A percentile compares a stretch with the other conserved stretches of the same genome.
Conservation (phyloP, 768 basidiomycete species). For the Neoboletus brunneissimus region DNA sequence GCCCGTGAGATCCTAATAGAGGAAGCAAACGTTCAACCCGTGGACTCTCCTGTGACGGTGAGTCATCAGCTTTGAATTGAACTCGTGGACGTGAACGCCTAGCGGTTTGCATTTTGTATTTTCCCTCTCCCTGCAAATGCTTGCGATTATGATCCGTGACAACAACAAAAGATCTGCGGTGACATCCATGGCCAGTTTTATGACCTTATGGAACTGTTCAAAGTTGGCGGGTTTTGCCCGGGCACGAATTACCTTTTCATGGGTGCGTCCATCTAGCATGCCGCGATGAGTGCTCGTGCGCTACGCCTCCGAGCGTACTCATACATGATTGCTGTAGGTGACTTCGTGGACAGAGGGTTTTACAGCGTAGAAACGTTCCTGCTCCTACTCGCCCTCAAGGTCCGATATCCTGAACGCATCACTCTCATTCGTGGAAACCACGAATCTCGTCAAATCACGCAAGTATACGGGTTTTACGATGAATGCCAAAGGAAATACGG, state of each 20-base stretch:
- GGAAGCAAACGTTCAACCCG: slow-evolving; percentile 95
- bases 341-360: slow-evolving; percentile 97
- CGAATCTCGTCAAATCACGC: slow-evolving; percentile 95
- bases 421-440: slow-evolving; percentile 97
- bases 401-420: slow-evolving; percentile 95
- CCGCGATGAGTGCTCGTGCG: slow-evolving; percentile 1
- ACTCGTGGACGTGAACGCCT: slow-evolving; percentile 1
- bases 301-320: slow-evolving; percentile 6
- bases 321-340: slow-evolving; percentile 52
- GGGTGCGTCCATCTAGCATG: slow-evolving; percentile 48
- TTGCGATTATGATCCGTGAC: background rate
- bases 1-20: slow-evolving; percentile 96
- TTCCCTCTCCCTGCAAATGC: slow-evolving; percentile 1
- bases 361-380: slow-evolving; percentile 97
- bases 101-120: background rate
- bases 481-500: slow-evolving; percentile 98
- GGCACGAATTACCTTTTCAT: slow-evolving; percentile 96
- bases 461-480: slow-evolving; percentile 93
- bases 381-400: slow-evolving; percentile 90
- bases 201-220: slow-evolving; percentile 94
- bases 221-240: slow-evolving; percentile 88
- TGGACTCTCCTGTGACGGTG: slow-evolving; percentile 95
- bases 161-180: slow-evolving; percentile 67
- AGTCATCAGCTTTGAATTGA: slow-evolving; percentile 28
- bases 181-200: slow-evolving; percentile 98